Base-by-base conservation (phyloP, 2,329 filamentous ascomycete species). In the Madurella fahalii region DNA sequence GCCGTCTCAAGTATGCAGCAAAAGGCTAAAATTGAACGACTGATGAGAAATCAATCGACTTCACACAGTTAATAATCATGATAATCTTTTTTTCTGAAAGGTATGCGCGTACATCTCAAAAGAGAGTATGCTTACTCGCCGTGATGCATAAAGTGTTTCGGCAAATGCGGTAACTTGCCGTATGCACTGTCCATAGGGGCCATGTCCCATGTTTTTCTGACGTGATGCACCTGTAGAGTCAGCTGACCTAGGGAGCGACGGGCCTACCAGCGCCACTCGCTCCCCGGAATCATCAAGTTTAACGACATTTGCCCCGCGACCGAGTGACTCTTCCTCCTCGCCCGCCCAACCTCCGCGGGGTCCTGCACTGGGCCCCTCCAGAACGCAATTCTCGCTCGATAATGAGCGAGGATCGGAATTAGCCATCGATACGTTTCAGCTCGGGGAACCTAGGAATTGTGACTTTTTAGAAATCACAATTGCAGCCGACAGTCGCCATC, bases 301-400 rank as follows among this genome's bases (percentile, higher is more conserved):
- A 31, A 48, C 53, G 53, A 16, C 53, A 53, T 58, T 61, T 57
- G 58, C 61, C 61, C 61, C 61, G 61, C 60, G 57, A 47, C 39
- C 47, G 31, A 30, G 43, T 57, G 58, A 58, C 56, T 61, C 50
- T 53, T 57, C 7, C 52, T 39, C 57, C 54, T 49, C n/a, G 42
- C 34, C 50, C 44, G 32, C 30, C 50, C 42, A 57, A 52, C 52
- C 43, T 55, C 58, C 56, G 50, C 58, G 59, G 61, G 61, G 61
- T 61, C 62, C 62, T 52, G 52, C 44, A 50, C 15, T 57, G 62
- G 61, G 53, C 62, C 62, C 62, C 62, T 62, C 54, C 53, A 40
- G 20, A 43, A 20, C 34, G 18, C 15, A 40, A 43, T 41, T 40
- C 44, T 16, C 40, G 12, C n/a, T 30, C 12, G 30, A 20, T 15